A percentile compares a stretch with the other conserved stretches of the same genome.
Conservation (phyloP, 2,329 filamentous ascomycete genomes). For the Escovopsis sp. region DNA sequence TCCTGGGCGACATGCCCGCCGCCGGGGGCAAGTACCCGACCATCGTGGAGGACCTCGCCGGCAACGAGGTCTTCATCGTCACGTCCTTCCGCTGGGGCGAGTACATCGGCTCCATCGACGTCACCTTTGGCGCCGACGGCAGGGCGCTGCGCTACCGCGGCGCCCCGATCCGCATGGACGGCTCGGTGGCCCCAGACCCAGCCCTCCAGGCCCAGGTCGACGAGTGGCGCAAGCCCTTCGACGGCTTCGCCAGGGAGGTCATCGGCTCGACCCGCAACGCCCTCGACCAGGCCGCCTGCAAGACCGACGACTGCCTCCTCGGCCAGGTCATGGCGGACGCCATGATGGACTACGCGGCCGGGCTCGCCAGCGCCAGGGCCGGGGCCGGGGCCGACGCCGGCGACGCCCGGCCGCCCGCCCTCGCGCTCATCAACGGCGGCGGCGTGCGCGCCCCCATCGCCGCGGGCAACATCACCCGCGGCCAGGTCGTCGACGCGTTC, state of each 20-base stretch:
- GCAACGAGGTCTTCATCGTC: slow-evolving; percentile 54
- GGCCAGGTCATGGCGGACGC: slow-evolving; percentile 43
- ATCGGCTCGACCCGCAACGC: slow-evolving; percentile 38
- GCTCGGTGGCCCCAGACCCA: slow-evolving; percentile 41
- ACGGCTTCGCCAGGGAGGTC: slow-evolving; percentile 41
- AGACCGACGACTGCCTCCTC: slow-evolving; percentile 41
- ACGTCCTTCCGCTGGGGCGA: slow-evolving; percentile 55
- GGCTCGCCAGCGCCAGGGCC: slow-evolving; percentile 13
- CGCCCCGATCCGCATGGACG: slow-evolving; percentile 49
- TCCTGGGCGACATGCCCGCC: slow-evolving; percentile 42
- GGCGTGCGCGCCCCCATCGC: slow-evolving; percentile 51
- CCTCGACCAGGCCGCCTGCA: slow-evolving; percentile 45
- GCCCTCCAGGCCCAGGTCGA: slow-evolving; percentile 42
- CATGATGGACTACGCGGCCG: slow-evolving; percentile 44
- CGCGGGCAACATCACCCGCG: slow-evolving; percentile 44
- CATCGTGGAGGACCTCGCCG: slow-evolving; percentile 43
- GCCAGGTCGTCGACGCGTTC: slow-evolving; percentile 48
- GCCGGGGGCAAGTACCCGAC: slow-evolving; percentile 49
- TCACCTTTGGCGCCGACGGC: slow-evolving; percentile 46
- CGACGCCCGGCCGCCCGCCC: slow-evolving; percentile 24
- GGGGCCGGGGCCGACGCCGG: slow-evolving; percentile 10
- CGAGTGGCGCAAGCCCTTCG: slow-evolving; percentile 45
- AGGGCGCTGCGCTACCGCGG: slow-evolving; percentile 49
- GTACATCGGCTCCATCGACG: slow-evolving; percentile 52
- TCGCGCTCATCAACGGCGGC: slow-evolving; percentile 49